Evolutionary conservation across 306 rosid species (phyloP).

Genomic region (Sicyos baderoa): DNA sequence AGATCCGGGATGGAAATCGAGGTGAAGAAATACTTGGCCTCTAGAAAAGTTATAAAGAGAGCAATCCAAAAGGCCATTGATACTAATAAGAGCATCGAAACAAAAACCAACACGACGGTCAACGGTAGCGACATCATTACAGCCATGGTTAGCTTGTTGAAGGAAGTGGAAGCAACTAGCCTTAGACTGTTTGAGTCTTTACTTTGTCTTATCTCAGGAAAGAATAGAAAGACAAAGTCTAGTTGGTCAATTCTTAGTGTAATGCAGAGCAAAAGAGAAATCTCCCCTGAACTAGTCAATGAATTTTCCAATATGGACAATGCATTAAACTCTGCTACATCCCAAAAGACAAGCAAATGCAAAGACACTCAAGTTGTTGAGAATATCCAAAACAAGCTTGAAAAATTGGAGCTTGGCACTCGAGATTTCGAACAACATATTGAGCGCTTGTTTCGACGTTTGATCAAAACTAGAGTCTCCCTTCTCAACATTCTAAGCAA

Average conservation of each 20-base stretch:
- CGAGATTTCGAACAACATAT: slow-evolving; percentile 37
- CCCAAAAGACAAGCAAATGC: slow-evolving; percentile 25
- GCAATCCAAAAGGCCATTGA: slow-evolving; percentile 33
- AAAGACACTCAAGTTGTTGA: slow-evolving; percentile 17
- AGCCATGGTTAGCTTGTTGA: slow-evolving; percentile 25
- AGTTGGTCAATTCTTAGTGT: slow-evolving; percentile 35
- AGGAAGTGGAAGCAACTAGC: slow-evolving; percentile 31
- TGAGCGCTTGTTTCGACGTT: slow-evolving; percentile 33
- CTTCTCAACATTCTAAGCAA: slow-evolving; percentile 42
- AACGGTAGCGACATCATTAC: slow-evolving; percentile 20
- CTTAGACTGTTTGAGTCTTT: slow-evolving; percentile 36
- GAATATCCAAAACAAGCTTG: slow-evolving; percentile 21
- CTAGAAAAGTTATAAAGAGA: slow-evolving; percentile 41
- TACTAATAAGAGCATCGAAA: slow-evolving; percentile 21
- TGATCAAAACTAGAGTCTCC: slow-evolving; percentile 39
- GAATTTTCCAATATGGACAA: slow-evolving; percentile 37
- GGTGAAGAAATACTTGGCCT: slow-evolving; percentile 37
- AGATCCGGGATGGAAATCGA: slow-evolving; percentile 30
- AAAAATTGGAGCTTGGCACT: slow-evolving; percentile 32
- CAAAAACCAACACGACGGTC: slow-evolving; percentile 12
- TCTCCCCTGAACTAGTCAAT: slow-evolving; percentile 26
- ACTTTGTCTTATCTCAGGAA: slow-evolving; percentile 30
- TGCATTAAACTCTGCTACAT: slow-evolving; percentile 16
- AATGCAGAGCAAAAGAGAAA: slow-evolving; percentile 26
- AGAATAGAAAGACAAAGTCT: slow-evolving; percentile 23